Conservation (phyloP, 352 stramenopile species). For the Phytophthora niederhauseri region DNA sequence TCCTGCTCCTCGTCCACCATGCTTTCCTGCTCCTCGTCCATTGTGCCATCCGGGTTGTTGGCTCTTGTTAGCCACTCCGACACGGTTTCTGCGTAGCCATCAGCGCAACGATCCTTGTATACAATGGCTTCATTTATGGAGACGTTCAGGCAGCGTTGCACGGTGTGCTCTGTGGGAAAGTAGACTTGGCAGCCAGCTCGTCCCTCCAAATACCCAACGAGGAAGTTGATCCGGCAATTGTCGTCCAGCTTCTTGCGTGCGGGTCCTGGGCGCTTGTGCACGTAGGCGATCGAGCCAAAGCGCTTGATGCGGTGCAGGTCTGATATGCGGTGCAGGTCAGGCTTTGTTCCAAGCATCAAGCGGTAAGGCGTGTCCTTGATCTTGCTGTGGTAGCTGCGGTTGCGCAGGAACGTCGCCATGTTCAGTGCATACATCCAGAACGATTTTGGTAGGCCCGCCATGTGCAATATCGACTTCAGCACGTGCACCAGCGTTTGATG, state of each 20-base stretch:
- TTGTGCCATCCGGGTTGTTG: neutral
- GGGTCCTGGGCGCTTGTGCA: neutral
- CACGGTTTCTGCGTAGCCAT: neutral
- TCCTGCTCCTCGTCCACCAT: too few species aligned
- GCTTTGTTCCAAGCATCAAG: neutral
- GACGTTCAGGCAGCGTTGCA: neutral
- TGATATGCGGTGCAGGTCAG: neutral
- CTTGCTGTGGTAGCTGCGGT: neutral
- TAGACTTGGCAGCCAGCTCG: neutral
- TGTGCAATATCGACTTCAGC: neutral
- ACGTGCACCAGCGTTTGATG: neutral
- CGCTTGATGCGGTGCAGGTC: neutral
- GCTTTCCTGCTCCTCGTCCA: neutral
- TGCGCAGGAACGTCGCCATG: neutral
- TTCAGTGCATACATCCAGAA: conserved; percentile 6
- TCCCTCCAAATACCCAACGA: neutral
- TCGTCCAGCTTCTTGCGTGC: neutral
- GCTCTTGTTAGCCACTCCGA: neutral
- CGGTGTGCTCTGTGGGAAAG: neutral
- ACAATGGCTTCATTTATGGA: neutral
- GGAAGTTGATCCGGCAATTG: neutral
- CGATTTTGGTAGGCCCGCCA: neutral
- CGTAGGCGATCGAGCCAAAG: neutral
- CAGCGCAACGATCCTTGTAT: neutral
- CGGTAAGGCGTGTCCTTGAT: neutral